Evolutionary conservation across 345 rosid genomes (phyloP).

Genomic region (Cochlearia excelsa): DNA sequence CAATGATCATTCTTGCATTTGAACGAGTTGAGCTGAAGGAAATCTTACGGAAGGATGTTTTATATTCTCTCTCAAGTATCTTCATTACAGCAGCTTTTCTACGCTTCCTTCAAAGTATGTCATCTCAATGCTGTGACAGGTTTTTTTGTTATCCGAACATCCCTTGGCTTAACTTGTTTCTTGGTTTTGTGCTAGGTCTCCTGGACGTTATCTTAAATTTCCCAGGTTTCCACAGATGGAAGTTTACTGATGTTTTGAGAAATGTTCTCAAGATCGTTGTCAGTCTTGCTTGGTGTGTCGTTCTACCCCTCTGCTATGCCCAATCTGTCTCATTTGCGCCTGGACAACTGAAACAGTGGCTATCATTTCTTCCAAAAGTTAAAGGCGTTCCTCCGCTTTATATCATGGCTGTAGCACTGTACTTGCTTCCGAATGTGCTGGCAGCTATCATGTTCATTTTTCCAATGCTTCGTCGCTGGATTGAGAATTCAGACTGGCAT

Average conservation of each 20-base stretch:
- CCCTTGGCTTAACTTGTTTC: conserved; percentile 14
- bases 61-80: conserved; percentile 75
- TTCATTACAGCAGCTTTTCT: conserved; percentile 94
- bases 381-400: conserved; percentile 77
- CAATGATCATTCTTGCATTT: conserved; percentile 81
- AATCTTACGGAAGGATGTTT: conserved; percentile 55
- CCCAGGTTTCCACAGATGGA: conserved; percentile 95
- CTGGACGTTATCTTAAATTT: conserved; percentile 86
- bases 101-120: conserved; percentile 82
- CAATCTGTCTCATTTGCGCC: conserved; percentile 54
- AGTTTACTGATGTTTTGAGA: conserved; percentile 69
- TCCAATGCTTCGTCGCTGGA: conserved; percentile 95
- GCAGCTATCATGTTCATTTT: conserved; percentile 80
- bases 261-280: conserved; percentile 67
- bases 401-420: conserved; percentile 67
- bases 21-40: conserved; percentile 53
- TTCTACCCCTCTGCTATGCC: conserved; percentile 74
- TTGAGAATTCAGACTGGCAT: conserved; percentile 96
- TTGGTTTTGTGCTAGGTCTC: conserved; percentile 51
- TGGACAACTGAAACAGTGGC: conserved; percentile 37
- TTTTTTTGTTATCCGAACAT: conserved; percentile 1
- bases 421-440: conserved; percentile 77
- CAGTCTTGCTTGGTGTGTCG: conserved; percentile 70
- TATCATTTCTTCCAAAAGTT: conserved; percentile 57
- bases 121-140: conserved; percentile 13